Evolutionary conservation across 805 yeast species (phyloP), one percentile per base, ranked within the genome.

Genomic region (Teunomyces lycoperdinae): DNA sequence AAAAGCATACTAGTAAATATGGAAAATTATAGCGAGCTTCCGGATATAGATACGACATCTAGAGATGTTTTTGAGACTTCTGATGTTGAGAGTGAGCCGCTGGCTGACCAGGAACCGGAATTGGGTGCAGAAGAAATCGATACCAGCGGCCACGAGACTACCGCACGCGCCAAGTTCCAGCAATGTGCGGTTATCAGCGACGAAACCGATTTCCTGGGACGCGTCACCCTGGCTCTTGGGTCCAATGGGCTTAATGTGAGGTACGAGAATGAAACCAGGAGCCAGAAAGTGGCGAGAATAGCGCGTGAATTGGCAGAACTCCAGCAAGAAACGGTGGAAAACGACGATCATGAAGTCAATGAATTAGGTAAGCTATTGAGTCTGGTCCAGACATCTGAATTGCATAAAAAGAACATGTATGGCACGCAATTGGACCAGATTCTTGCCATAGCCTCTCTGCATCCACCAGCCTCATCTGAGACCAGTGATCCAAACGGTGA

Each of bases 51-150:
- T 32, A 43, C 43, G 24, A 60, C 53, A 3, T 51, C 67, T 0
- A 63, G 56, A 47, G 77, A 70, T 29, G 68, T 77, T 2, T 76
- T 64, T 50, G 80, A 77, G 56, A 74, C 80, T 0, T 77, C 79
- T 3, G 80, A 76, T 47, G 58, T 70, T 3, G 72, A 72, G 42
- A 69, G 70, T 24, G 67, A 63, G 4, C 56, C 58, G 33, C 56
- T 54, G 17, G 28, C 54, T 28, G 46, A 34, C 29, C 26, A n/a
- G 14, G 46, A 46, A 10, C 24, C 32, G 6, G 46, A 44, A 30
- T 17, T 17, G 2, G 16, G 30, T 11, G 30, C 38, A 28, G 45
- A 35, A 17, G 45, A 42, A 9, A 38, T 33, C 14, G 47, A 43
- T 26, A 41, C 43, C 7, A 30, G 17, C 14, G 10, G 11, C n/a